Base-by-base conservation (phyloP, 106 monocot species). In the Dioscorea alata region DNA sequence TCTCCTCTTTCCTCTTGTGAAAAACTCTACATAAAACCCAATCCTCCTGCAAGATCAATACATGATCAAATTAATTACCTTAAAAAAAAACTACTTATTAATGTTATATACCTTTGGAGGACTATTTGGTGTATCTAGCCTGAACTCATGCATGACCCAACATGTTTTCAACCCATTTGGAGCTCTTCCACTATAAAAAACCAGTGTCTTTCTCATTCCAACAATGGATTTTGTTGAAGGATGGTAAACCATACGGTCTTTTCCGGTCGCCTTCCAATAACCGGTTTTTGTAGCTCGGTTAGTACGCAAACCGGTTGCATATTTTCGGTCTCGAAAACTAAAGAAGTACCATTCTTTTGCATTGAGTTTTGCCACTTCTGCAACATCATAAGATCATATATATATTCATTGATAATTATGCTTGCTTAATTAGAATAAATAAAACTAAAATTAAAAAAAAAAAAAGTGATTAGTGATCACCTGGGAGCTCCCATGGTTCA, bases 401-500 rank as follows among this genome's bases (percentile, higher is more conserved):
- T 22, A 23, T 7, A 61, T 3, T 60, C 60, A 15, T 21, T n/a
- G 28, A 28, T 28, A 28, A 28, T 28, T 28, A 28, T 28, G 28
- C 28, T 28, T 28, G 28, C 1, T 28, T 28, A 28, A 28, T 28
- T 28, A 28, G 28, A 28, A 28, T 28, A 28, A 28, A 28, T 28
- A 28, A 28, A 28, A 28, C 3, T 28, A 28, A 28, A 28, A 28
- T 1, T 1, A 28, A 28, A 28, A 28, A 28, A 28, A 23, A 7
- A 61, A 6, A 23, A 23, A 31, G 61, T 24, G 8, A 33, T 33
- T 33, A 61, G 50, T 20, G 49, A 65, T 74, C 25, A 94, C 96
- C 96, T 15, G 96, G 96, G 48, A 96, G 86, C 68, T 96, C 96
- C 96, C 92, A 96, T 23, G 96, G 96, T 48, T 96, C 96, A 16